Evolutionary conservation across 2,329 filamentous ascomycete genomes (phyloP).

Genomic region (Harringtonia lauricola): DNA sequence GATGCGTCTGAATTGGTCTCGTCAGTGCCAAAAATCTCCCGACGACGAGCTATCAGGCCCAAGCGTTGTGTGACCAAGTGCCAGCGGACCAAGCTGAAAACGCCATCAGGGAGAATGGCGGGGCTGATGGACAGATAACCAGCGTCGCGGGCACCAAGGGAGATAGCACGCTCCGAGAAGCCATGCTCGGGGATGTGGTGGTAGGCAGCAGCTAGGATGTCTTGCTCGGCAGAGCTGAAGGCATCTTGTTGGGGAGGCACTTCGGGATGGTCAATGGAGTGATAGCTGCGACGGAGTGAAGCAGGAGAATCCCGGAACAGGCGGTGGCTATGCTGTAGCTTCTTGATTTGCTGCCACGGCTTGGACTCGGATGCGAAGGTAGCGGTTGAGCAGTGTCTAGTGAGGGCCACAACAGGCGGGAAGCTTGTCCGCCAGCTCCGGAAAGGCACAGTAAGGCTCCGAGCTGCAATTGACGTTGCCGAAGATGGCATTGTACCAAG

Average conservation of each 20-base stretch:
- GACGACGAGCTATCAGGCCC: slow-evolving; percentile 35
- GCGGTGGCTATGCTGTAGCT: too few species aligned
- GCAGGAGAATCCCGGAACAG: too few species aligned
- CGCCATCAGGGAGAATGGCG: slow-evolving; percentile 68
- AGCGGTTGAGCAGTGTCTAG: too few species aligned
- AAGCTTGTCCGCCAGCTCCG: too few species aligned
- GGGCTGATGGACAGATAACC: slow-evolving; percentile 81
- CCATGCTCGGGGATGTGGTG: slow-evolving; percentile 68
- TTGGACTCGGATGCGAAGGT: too few species aligned
- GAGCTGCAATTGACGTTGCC: too few species aligned
- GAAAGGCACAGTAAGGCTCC: too few species aligned
- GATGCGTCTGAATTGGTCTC: slow-evolving; percentile 15
- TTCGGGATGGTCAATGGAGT: slow-evolving; percentile 64
- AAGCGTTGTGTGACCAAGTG: slow-evolving; percentile 60
- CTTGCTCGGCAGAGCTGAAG: slow-evolving; percentile 58
- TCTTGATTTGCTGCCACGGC: too few species aligned
- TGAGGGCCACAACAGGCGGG: too few species aligned
- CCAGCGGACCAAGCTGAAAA: slow-evolving; percentile 72
- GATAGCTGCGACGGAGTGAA: slow-evolving; percentile 38
- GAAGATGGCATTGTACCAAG: too few species aligned
- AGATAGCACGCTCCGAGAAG: slow-evolving; percentile 65
- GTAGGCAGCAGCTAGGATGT: slow-evolving; percentile 75
- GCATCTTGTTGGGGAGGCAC: slow-evolving; percentile 46
- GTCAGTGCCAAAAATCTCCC: slow-evolving; percentile 26
- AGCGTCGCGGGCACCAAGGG: slow-evolving; percentile 68